Evolutionary conservation across 257 asterid genomes (phyloP).

Genomic region (Forsythia suspensa): DNA sequence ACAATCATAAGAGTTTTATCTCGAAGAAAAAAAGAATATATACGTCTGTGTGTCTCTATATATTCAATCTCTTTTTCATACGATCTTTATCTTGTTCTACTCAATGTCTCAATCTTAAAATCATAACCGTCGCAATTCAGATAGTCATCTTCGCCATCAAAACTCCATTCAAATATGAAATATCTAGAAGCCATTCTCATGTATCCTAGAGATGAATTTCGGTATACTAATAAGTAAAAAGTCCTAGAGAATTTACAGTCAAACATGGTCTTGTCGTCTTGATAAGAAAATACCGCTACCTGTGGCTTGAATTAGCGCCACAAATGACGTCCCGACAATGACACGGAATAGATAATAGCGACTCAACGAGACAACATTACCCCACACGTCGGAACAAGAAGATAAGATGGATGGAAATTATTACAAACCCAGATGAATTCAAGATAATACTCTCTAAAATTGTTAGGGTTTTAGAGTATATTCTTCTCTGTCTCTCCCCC

Average conservation of each 20-base stretch:
- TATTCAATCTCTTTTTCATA: too few species aligned
- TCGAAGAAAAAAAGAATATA: too few species aligned
- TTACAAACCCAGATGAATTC: not conserved
- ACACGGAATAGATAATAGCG: not conserved
- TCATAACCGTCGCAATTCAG: too few species aligned
- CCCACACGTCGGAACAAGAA: not conserved
- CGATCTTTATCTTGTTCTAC: too few species aligned
- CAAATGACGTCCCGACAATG: not conserved
- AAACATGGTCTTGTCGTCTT: not conserved
- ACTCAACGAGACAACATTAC: not conserved
- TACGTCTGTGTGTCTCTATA: too few species aligned
- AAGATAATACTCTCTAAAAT: not conserved
- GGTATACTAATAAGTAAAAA: too few species aligned
- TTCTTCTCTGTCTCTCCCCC: constrained; percentile 3
- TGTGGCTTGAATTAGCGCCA: not conserved
- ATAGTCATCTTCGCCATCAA: too few species aligned
- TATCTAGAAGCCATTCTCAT: too few species aligned
- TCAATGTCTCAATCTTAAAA: too few species aligned
- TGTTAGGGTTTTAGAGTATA: constrained; percentile 47
- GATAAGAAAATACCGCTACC: not conserved
- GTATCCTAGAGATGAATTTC: too few species aligned
- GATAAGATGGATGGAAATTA: not conserved
- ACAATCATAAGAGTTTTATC: too few species aligned
- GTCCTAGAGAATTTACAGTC: not conserved
- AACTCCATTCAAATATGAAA: too few species aligned